Conservation (phyloP, 1,139 yeast species). For the Magnusiomyces ingens region DNA sequence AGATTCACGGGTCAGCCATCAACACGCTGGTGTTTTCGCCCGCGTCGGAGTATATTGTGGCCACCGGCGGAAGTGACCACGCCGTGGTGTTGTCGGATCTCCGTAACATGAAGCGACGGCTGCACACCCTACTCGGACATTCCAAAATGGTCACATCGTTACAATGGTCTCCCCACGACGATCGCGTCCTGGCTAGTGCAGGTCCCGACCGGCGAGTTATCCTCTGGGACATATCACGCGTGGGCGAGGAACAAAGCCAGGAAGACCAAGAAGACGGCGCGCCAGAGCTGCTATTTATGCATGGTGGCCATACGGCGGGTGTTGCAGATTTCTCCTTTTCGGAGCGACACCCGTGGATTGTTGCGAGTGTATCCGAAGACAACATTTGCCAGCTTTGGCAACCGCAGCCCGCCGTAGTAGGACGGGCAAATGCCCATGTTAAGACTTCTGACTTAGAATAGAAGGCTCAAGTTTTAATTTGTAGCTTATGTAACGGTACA, state of each 20-base stretch:
- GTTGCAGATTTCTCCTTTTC: slow-evolving; percentile 86
- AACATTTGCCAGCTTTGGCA: slow-evolving; percentile 83
- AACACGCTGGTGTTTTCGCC: slow-evolving; percentile 64
- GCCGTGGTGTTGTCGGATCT: slow-evolving; percentile 61
- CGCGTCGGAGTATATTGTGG: slow-evolving; percentile 46
- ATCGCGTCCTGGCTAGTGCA: slow-evolving; percentile 57
- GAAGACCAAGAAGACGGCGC: slow-evolving; percentile 40
- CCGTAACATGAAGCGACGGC: slow-evolving; percentile 36
- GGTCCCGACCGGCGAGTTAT: slow-evolving; percentile 70
- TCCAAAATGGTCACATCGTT: slow-evolving; percentile 57
- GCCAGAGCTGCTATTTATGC: slow-evolving; percentile 44
- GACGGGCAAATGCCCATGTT: slow-evolving; percentile 9
- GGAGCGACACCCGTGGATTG: slow-evolving; percentile 56
- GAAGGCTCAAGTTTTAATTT: neutral
- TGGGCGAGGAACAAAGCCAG: slow-evolving; percentile 37
- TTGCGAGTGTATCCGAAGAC: slow-evolving; percentile 80
- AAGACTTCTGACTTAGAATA: slow-evolving; percentile 13
- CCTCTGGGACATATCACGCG: slow-evolving; percentile 56
- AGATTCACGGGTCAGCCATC: slow-evolving; percentile 38
- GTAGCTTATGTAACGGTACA: too few species aligned
- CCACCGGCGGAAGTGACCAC: slow-evolving; percentile 66
- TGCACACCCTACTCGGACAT: slow-evolving; percentile 45
- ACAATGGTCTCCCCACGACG: slow-evolving; percentile 70
- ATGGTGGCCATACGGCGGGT: slow-evolving; percentile 85
- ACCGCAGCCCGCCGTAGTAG: slow-evolving; percentile 15